phyloP scores from a whole-genome alignment of 352 stramenopile genomes.

The Globisporangium uncinulatum region DNA sequence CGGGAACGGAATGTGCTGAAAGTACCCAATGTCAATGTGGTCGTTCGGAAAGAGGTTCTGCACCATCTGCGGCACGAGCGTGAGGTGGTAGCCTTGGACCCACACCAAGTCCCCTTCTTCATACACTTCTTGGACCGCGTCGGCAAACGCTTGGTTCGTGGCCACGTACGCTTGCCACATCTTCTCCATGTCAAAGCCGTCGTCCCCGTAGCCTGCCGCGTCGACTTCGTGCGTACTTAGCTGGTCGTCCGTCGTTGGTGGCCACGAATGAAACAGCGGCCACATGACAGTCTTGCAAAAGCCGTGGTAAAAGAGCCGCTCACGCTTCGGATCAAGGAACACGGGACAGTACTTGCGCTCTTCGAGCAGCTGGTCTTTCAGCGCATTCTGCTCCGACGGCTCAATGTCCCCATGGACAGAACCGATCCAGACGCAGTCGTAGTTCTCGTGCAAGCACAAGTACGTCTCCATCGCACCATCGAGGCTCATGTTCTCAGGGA shows the following conservation, averaged over 20 bases:
- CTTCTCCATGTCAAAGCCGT: constrained; percentile 71
- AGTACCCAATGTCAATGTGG: constrained; percentile 81
- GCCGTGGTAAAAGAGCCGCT: constrained; percentile 86
- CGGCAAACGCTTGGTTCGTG: constrained; percentile 82
- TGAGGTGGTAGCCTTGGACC: constrained; percentile 90
- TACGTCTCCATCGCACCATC: constrained; percentile 79
- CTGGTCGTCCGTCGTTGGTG: constrained; percentile 74
- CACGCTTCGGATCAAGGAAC: constrained; percentile 83
- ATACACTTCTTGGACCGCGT: constrained; percentile 83
- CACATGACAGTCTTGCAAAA: constrained; percentile 91
- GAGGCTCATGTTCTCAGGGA: constrained; percentile 60
- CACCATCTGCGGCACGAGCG: constrained; percentile 86
- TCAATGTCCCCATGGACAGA: constrained; percentile 79
- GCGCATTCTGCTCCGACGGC: constrained; percentile 68
- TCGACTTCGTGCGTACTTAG: constrained; percentile 54
- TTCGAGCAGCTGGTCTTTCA: constrained; percentile 83
- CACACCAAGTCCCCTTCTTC: constrained; percentile 88
- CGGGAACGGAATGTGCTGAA: constrained; percentile 90
- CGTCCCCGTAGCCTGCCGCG: constrained; percentile 31
- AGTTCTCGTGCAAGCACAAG: constrained; percentile 67
- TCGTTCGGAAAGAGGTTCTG: constrained; percentile 89
- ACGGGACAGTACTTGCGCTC: constrained; percentile 90
- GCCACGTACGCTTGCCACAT: constrained; percentile 90
- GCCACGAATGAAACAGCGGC: constrained; percentile 88
- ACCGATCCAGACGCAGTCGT: constrained; percentile 82